Conservation (phyloP, 139 green algal species). For the Nannochloris sp. region DNA sequence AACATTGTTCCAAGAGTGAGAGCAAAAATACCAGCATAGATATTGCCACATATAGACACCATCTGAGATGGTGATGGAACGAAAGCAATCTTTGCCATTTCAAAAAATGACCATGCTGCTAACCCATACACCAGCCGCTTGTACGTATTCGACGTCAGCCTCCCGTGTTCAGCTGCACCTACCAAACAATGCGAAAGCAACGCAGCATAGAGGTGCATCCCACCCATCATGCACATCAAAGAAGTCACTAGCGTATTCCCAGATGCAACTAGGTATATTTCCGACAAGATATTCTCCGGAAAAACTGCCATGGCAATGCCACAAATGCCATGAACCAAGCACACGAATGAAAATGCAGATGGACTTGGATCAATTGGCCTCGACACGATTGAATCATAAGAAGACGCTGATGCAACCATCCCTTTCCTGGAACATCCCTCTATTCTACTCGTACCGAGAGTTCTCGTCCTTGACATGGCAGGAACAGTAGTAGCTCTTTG, state of each 20-base stretch:
- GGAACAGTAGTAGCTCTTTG: no score
- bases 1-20: background rate
- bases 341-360: background rate
- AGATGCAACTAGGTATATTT: conserved; percentile 7
- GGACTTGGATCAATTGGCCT: background rate
- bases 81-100: background rate
- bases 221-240: background rate
- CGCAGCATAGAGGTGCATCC: conserved; percentile 10
- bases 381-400: no score
- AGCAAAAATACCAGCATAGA: background rate
- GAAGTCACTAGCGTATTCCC: conserved; percentile 1
- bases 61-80: no score
- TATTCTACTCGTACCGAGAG: no score
- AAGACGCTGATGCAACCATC: no score
- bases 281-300: background rate
- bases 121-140: conserved; percentile 38
- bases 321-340: background rate
- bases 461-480: no score
- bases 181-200: conserved; percentile 19
- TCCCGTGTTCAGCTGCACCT: conserved; percentile 33
- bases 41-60: background rate
- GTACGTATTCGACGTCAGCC: conserved; percentile 46
- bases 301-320: conserved; percentile 7
- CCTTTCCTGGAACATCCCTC: no score
- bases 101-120: background rate